phyloP scores from a whole-genome alignment of 202 grass and related monocot genomes.

The Carex sylvatica region DNA sequence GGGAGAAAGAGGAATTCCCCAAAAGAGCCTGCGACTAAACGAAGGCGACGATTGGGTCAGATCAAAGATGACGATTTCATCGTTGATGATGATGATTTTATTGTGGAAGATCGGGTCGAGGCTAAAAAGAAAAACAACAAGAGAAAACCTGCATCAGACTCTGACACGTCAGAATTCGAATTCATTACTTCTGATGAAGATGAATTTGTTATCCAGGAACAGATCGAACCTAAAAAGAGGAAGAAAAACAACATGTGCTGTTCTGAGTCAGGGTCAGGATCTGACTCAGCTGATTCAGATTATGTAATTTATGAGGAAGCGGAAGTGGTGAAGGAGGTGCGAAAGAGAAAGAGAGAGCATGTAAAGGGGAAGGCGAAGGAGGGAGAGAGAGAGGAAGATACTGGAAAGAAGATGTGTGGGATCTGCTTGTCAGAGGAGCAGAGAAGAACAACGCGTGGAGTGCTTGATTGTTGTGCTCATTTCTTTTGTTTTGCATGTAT shows the following conservation, averaged over 20 bases:
- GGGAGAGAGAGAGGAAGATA: slow-evolving; percentile 47
- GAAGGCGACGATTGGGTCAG: slow-evolving; percentile 21
- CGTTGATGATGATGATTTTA: slow-evolving; percentile 62
- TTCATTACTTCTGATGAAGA: slow-evolving; percentile 62
- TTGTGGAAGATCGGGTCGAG: slow-evolving; percentile 46
- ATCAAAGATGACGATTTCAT: slow-evolving; percentile 30
- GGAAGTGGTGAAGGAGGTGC: slow-evolving; percentile 32
- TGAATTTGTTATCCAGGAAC: slow-evolving; percentile 21
- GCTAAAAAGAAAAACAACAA: slow-evolving; percentile 57
- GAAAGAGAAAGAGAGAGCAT: slow-evolving; percentile 37
- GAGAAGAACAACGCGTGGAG: slow-evolving; percentile 52
- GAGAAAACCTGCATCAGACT: slow-evolving; percentile 44
- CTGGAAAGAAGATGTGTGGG: slow-evolving; percentile 54
- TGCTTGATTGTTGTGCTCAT: slow-evolving; percentile 83
- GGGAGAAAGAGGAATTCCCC: slow-evolving; percentile 13
- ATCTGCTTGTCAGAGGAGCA: slow-evolving; percentile 91
- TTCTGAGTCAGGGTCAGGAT: slow-evolving; percentile 20
- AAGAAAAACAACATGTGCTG: slow-evolving; percentile 33
- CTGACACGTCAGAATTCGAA: slow-evolving; percentile 73
- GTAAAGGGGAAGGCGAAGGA: slow-evolving; percentile 71
- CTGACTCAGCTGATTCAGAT: slow-evolving; percentile 64
- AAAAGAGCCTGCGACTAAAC: slow-evolving; percentile 15
- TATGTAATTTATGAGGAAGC: slow-evolving; percentile 59
- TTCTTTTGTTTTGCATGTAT: slow-evolving; percentile 93
- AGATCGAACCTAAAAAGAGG: slow-evolving; percentile 42